A percentile compares a stretch with the other conserved stretches of the same genome.
phyloP scores from a whole-genome alignment of 177 flowering plant species.

The Viscum album region DNA sequence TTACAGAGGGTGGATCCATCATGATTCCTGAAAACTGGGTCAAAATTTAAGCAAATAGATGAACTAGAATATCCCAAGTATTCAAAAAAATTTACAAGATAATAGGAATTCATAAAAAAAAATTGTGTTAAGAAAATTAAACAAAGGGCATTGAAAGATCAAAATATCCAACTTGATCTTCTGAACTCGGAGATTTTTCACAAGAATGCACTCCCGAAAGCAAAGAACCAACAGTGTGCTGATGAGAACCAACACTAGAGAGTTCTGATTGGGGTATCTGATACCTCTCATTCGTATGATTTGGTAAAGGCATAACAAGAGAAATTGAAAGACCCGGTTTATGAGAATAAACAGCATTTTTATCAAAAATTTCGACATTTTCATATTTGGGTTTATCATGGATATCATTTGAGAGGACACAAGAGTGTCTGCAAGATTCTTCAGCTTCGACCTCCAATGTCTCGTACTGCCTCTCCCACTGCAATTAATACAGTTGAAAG shows the following conservation, averaged over 20 bases:
- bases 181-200: slow-evolving; percentile 16
- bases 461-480: slow-evolving; percentile 72
- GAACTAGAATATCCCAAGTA: background rate
- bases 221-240: too few relatives aligned
- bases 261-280: slow-evolving; percentile 47
- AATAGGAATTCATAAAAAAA: background rate
- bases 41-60: slow-evolving; percentile 6
- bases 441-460: slow-evolving; percentile 29
- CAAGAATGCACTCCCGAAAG: too few relatives aligned
- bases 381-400: slow-evolving; percentile 44
- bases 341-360: slow-evolving; percentile 26
- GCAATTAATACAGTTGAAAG: slow-evolving; percentile 19
- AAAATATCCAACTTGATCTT: slow-evolving; percentile 27
- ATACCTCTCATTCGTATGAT: slow-evolving; percentile 61
- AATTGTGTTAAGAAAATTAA: background rate
- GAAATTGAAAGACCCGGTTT: slow-evolving; percentile 34
- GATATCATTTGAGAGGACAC: slow-evolving; percentile 67
- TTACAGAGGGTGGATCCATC: slow-evolving; percentile 11
- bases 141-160: slow-evolving; percentile 16
- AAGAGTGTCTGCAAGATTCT: slow-evolving; percentile 20
- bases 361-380: slow-evolving; percentile 34
- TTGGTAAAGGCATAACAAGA: slow-evolving; percentile 94
- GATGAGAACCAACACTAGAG: slow-evolving; percentile 20
- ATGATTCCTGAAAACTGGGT: slow-evolving; percentile 21
- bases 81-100: background rate